These are phyloP conservation scores for Pleurotus cornucopiae DNA, from an alignment of 768 basidiomycete species.

Conservation along the genomic window DNA sequence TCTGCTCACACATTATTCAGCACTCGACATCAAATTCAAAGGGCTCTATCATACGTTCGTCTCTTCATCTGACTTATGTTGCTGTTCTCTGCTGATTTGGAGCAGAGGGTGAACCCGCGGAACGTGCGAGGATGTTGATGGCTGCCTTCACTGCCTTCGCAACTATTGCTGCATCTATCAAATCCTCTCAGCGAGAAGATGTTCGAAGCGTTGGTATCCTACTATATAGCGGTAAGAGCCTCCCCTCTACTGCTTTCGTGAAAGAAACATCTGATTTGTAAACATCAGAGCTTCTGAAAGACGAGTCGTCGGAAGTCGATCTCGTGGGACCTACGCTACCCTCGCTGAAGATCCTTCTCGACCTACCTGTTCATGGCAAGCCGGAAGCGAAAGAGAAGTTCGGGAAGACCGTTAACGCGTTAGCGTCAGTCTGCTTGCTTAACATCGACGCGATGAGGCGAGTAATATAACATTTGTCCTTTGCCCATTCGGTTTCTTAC, in stretches of 20 bases:
- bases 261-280: too few relatives aligned
- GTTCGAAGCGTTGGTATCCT: conserved; percentile 75
- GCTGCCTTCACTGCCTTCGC: conserved; percentile 60
- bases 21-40: conserved; percentile 59
- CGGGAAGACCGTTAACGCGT: conserved; percentile 62
- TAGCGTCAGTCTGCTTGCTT: conserved; percentile 80
- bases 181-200: conserved; percentile 61
- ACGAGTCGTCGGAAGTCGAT: conserved; percentile 78
- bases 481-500: neutral
- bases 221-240: conserved; percentile 65
- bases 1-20: conserved; percentile 78
- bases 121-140: conserved; percentile 62
- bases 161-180: conserved; percentile 49
- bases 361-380: conserved; percentile 38
- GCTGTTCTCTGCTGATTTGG: conserved; percentile 1
- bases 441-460: conserved; percentile 93
- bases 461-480: conserved; percentile 15
- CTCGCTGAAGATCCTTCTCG: conserved; percentile 71
- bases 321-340: conserved; percentile 78
- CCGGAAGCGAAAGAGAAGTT: conserved; percentile 48
- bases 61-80: neutral
- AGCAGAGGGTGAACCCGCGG: conserved; percentile 48
- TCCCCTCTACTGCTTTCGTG: neutral
- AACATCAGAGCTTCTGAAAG: conserved; percentile 69
- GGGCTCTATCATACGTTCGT: conserved; percentile 49